Base-by-base conservation (phyloP, 768 basidiomycete species). In the Auriscalpium orientale region DNA sequence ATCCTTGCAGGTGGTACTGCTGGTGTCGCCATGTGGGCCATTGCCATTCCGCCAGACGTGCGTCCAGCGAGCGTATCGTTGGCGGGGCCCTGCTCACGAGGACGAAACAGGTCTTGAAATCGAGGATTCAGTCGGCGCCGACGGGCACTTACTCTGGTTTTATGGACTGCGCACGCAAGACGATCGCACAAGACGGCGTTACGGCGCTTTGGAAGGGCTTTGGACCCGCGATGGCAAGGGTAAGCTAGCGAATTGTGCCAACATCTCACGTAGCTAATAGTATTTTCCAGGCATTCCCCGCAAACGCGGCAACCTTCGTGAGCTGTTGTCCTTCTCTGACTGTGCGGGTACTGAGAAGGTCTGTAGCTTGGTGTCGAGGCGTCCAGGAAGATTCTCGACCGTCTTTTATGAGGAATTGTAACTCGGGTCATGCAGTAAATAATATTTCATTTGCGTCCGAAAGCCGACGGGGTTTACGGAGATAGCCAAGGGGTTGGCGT, bases 21-120 rank as follows among this genome's bases (percentile, higher is more conserved):
- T 1, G 97, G 97, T 63, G 82, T 98, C 5, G 94, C 94, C 38
- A 98, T 99, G 97, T 99, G 97, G 97, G 77, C 89, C 16, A 78
- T 98, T 63, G 95, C 91, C 22, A 97, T 99, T 62, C 97, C 97
- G 49, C 95, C 95, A 47, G 95, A 99, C 70, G 95, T 93, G 65
- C 61, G 89, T 76, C 4, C 35, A 8, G 49, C 36, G 43, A 49
- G n/a, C n/a, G 18, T 44, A 12, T 56, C 47, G 43, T 34, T 34
- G 1, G 43, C 47, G 22, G 16, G 28, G 3, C 33, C 2, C n/a
- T 15, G 45, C 35, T 21, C 9, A n/a, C 8, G 15, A 21, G 18
- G 21, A 20, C 18, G n/a, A 33, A 8, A 48, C 65, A 97, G 95
- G 93, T 95, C 34, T 72, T 98, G 62, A 99, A 99, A 77, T 98